Evolutionary conservation across 305 asterid genomes (phyloP).

Genomic region (Fraxinus baroniana): DNA sequence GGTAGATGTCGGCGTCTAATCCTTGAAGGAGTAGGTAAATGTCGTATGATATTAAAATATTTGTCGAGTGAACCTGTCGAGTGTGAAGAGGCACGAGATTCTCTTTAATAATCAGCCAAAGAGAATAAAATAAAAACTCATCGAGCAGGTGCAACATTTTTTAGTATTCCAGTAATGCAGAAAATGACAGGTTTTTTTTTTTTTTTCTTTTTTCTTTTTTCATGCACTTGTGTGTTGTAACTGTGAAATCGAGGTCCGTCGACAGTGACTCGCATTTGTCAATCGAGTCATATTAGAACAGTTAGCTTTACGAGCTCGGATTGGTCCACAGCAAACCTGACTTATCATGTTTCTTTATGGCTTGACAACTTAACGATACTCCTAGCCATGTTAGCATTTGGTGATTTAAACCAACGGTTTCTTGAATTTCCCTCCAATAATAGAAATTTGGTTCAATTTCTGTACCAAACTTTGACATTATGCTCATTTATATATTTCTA

Average conservation of each 20-base stretch:
- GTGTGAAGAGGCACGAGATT: slow-evolving; percentile 11
- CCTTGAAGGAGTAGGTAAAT: background rate
- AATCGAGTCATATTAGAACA: background rate
- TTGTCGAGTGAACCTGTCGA: background rate
- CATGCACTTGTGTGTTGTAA: background rate
- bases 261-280: background rate
- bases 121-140: slow-evolving; percentile 1
- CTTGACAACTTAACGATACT: background rate
- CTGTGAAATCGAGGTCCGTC: background rate
- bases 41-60: background rate
- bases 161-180: background rate
- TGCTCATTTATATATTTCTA: slow-evolving; percentile 10
- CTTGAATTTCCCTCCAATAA: slow-evolving; percentile 12
- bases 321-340: background rate
- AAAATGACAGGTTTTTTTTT: background rate
- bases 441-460: slow-evolving; percentile 27
- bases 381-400: background rate
- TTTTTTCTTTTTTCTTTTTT: too few relatives aligned
- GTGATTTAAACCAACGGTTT: slow-evolving; percentile 17
- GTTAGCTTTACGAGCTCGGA: background rate
- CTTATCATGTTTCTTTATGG: background rate
- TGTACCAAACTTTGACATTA: slow-evolving; percentile 43
- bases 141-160: slow-evolving; percentile 33
- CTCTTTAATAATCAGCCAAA: background rate
- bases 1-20: background rate